Evolutionary conservation across 2,329 filamentous ascomycete species (phyloP).

Genomic region (Neofusicoccum umdonicola): DNA sequence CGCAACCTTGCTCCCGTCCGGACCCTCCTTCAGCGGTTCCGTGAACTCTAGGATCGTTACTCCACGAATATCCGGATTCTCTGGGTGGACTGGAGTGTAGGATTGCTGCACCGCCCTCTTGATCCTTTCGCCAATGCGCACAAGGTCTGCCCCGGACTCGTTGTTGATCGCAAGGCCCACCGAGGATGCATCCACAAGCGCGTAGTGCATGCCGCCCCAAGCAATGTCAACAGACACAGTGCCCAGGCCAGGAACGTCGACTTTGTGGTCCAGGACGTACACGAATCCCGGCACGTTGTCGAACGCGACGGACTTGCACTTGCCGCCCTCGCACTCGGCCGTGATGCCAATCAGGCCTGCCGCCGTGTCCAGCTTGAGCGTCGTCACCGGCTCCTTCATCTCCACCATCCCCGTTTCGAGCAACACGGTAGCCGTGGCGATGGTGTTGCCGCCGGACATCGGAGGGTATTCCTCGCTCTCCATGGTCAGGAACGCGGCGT

Average conservation of each 20-base stretch:
- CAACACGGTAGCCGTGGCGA: constrained; percentile 45
- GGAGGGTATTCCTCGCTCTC: constrained; percentile 47
- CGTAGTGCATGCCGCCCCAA: constrained; percentile 49
- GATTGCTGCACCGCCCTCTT: constrained; percentile 38
- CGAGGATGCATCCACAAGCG: constrained; percentile 40
- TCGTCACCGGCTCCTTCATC: constrained; percentile 46
- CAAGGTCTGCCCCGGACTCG: constrained; percentile 33
- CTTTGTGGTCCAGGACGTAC: constrained; percentile 37
- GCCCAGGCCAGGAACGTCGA: constrained; percentile 44
- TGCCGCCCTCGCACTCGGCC: constrained; percentile 43
- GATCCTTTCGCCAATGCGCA: constrained; percentile 45
- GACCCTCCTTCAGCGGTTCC: constrained; percentile 29
- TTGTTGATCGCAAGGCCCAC: constrained; percentile 38
- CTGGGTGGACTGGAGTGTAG: constrained; percentile 43
- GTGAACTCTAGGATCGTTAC: constrained; percentile 43
- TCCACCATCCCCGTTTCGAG: constrained; percentile 49
- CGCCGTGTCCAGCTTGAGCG: constrained; percentile 44
- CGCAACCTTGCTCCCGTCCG: constrained; percentile 28
- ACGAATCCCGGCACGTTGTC: constrained; percentile 49
- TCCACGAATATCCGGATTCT: constrained; percentile 42
- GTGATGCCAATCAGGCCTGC: constrained; percentile 44
- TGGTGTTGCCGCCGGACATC: constrained; percentile 48
- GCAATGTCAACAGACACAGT: constrained; percentile 44
- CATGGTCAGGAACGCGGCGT: constrained; percentile 48
- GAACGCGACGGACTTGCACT: constrained; percentile 46